Percentiles rank a stretch among this genome's conserved stretches.
phyloP scores from a whole-genome alignment of 2,329 filamentous ascomycete species.

The Fusarium sacchari region DNA sequence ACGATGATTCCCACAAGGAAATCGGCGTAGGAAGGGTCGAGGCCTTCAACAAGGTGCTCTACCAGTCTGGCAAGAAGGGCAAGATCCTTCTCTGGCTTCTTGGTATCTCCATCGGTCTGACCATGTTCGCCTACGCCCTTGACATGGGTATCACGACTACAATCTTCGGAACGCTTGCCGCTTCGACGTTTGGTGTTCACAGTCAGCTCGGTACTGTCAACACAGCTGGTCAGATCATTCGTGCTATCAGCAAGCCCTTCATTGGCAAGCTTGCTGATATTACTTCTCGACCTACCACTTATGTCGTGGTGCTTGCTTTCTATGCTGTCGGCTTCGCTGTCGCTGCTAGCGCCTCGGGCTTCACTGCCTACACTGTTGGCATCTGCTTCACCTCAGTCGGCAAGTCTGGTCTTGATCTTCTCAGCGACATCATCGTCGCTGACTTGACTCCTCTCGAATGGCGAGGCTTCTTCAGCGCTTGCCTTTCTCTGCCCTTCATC shows the following conservation, averaged over 20 bases:
- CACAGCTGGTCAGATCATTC: slow-evolving; percentile 49
- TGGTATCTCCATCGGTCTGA: slow-evolving; percentile 49
- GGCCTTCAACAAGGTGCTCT: slow-evolving; percentile 54
- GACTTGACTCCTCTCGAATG: slow-evolving; percentile 51
- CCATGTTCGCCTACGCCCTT: slow-evolving; percentile 53
- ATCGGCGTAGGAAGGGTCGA: slow-evolving; percentile 50
- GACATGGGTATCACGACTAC: slow-evolving; percentile 50
- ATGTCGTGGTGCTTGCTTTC: slow-evolving; percentile 53
- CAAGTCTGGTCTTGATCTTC: slow-evolving; percentile 51
- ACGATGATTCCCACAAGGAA: slow-evolving; percentile 15
- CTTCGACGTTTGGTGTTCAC: slow-evolving; percentile 48
- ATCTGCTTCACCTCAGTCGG: slow-evolving; percentile 51
- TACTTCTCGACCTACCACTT: slow-evolving; percentile 52
- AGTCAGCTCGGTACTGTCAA: slow-evolving; percentile 47
- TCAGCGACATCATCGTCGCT: slow-evolving; percentile 51
- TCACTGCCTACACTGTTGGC: slow-evolving; percentile 49
- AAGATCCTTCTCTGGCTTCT: slow-evolving; percentile 51
- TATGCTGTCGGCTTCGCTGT: slow-evolving; percentile 49
- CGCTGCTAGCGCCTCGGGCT: slow-evolving; percentile 46
- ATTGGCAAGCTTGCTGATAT: slow-evolving; percentile 52
- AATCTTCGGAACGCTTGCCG: slow-evolving; percentile 49
- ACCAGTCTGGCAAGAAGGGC: slow-evolving; percentile 49
- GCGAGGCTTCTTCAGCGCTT: slow-evolving; percentile 50
- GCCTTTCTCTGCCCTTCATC: slow-evolving; percentile 44
- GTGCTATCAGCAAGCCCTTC: slow-evolving; percentile 52